Evolutionary conservation across 768 basidiomycete species (phyloP).

Genomic region (Tricholoma sp.): DNA sequence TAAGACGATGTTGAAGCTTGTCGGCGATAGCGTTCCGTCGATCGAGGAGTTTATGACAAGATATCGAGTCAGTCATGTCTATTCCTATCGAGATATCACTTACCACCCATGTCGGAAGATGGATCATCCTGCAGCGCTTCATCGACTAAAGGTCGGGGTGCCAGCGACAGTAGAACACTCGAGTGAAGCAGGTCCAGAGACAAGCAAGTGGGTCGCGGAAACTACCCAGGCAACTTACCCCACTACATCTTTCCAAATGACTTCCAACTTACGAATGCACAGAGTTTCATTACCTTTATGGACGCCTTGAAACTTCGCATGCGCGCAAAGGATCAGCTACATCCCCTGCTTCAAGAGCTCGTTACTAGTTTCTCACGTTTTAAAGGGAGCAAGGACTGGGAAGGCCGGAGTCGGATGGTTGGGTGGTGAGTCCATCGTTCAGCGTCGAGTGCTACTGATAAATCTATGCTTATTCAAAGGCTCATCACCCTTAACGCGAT

Average conservation of each 20-base stretch:
- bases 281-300: slow-evolving; percentile 99
- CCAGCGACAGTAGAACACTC: slow-evolving; percentile 97
- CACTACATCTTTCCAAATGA: not conserved
- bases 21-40: slow-evolving; percentile 79
- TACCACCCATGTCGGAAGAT: slow-evolving; percentile 43
- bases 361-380: slow-evolving; percentile 92
- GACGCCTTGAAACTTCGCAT: slow-evolving; percentile 90
- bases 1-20: slow-evolving; percentile 95
- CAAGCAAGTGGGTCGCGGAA: slow-evolving; percentile 95
- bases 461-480: slow-evolving; percentile 38
- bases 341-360: slow-evolving; percentile 92
- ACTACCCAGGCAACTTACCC: slow-evolving; percentile 73
- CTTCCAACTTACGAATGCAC: not conserved
- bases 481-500: slow-evolving; percentile 94
- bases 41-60: slow-evolving; percentile 90
- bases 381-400: slow-evolving; percentile 94
- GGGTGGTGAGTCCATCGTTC: slow-evolving; percentile 63
- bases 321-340: slow-evolving; percentile 95
- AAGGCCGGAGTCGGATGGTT: slow-evolving; percentile 90
- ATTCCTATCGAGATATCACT: not conserved
- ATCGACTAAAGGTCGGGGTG: slow-evolving; percentile 86
- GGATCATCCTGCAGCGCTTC: slow-evolving; percentile 90
- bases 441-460: not conserved
- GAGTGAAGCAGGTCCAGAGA: slow-evolving; percentile 87
- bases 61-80: slow-evolving; percentile 57